These are phyloP conservation scores for Juncus effusus DNA, from an alignment of 176 grass and related monocot genomes.

Conservation along the genomic window DNA sequence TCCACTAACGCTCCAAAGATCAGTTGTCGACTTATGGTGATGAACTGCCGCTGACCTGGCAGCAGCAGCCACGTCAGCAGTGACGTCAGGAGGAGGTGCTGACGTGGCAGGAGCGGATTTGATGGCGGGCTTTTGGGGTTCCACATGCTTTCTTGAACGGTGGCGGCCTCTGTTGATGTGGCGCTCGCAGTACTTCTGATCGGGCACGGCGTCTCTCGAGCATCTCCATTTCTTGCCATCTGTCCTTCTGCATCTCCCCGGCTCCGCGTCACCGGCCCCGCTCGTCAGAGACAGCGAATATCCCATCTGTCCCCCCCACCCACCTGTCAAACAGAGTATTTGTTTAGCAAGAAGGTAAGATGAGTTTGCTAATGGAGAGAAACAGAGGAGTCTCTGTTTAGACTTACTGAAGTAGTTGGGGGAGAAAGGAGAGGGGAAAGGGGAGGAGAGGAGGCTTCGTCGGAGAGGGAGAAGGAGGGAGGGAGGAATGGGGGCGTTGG, in stretches of 20 bases:
- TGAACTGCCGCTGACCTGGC: constrained; percentile 10
- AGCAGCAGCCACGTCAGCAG: constrained; percentile 31
- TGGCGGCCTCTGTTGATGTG: constrained; percentile 99
- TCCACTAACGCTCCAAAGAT: constrained; percentile 13
- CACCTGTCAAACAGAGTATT: constrained; percentile 35
- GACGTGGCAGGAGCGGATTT: constrained; percentile 34
- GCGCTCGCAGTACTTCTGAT: constrained; percentile 99
- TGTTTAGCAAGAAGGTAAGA: constrained; percentile 15
- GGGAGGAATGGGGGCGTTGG: constrained; percentile 67
- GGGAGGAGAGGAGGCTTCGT: constrained; percentile 45
- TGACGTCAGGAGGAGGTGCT: constrained; percentile 34
- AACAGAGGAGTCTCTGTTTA: constrained; percentile 10
- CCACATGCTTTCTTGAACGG: constrained; percentile 99
- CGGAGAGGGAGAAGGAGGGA: constrained; percentile 72
- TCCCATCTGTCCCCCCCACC: constrained; percentile 86
- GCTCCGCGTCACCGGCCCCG: constrained; percentile 74
- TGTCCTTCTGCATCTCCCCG: constrained; percentile 85
- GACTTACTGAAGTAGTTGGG: constrained; percentile 63
- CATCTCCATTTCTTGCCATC: constrained; percentile 99
- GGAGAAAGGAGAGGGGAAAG: constrained; percentile 47
- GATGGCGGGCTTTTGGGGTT: constrained; percentile 74
- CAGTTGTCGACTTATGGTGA: background rate
- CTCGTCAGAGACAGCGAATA: constrained; percentile 42
- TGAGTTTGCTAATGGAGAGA: background rate
- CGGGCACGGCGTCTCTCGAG: constrained; percentile 90